A percentile compares a stretch with the other conserved stretches of the same genome.
Evolutionary conservation across 768 basidiomycete species (phyloP).

Genomic region (Mrakia gelida): DNA sequence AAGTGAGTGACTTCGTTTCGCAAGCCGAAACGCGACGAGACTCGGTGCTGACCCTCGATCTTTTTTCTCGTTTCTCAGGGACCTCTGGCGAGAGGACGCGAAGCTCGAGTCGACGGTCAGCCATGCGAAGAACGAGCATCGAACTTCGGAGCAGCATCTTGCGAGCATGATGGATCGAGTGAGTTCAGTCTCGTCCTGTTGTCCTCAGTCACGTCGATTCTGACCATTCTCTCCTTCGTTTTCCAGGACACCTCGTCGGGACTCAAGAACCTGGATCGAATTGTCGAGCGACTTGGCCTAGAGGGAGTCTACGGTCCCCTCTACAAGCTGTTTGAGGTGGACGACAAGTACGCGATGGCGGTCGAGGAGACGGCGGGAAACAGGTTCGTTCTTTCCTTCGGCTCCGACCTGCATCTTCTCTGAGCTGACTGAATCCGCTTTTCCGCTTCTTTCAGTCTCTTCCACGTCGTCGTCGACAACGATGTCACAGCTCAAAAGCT

Average conservation of each 20-base stretch:
- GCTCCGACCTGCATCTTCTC: not conserved
- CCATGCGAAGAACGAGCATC: constrained; percentile 73
- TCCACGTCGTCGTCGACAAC: constrained; percentile 96
- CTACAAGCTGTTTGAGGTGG: constrained; percentile 86
- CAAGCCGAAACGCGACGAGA: not conserved
- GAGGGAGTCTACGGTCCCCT: constrained; percentile 89
- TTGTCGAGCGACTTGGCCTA: constrained; percentile 68
- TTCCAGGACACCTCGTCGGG: constrained; percentile 85
- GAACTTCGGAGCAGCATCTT: constrained; percentile 69
- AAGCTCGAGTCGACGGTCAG: constrained; percentile 73
- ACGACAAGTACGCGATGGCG: constrained; percentile 86
- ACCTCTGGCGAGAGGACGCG: constrained; percentile 90
- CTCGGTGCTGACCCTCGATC: not conserved
- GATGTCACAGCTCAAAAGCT: constrained; percentile 87
- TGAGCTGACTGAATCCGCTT: not conserved
- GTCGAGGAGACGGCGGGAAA: constrained; percentile 94
- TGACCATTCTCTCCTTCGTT: constrained; percentile 12
- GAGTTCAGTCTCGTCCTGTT: constrained; percentile 33
- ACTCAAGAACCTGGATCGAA: constrained; percentile 76
- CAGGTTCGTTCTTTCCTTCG: constrained; percentile 53
- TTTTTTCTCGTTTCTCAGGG: constrained; percentile 44
- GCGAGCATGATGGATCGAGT: constrained; percentile 97
- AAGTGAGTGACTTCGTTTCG: constrained; percentile 52
- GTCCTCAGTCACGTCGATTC: not conserved
- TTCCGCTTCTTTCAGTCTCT: constrained; percentile 56